phyloP scores from a whole-genome alignment of 2,329 filamentous ascomycete species.

The Colletotrichum musicola region DNA sequence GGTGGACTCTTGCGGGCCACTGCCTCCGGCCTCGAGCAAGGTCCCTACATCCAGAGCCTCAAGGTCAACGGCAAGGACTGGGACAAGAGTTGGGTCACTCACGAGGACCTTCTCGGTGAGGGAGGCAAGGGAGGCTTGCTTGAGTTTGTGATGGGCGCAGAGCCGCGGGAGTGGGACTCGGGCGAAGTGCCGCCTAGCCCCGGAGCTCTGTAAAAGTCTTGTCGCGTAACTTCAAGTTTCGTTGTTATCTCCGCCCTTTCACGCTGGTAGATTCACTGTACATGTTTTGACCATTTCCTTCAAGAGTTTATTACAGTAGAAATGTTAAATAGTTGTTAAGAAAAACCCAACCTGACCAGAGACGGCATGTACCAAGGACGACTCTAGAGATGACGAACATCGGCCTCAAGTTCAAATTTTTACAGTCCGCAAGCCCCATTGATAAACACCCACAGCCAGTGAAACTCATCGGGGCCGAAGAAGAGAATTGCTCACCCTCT shows the following conservation, averaged over 20 bases:
- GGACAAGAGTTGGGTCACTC: constrained; percentile 67
- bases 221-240: too few relatives aligned
- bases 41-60: constrained; percentile 65
- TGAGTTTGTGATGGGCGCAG: constrained; percentile 59
- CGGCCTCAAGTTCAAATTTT: too few relatives aligned
- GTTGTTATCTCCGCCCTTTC: too few relatives aligned
- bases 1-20: constrained; percentile 58
- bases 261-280: too few relatives aligned
- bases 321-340: too few relatives aligned
- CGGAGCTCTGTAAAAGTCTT: constrained; percentile 41
- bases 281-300: too few relatives aligned
- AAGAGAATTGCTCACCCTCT: constrained; percentile 52
- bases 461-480: background rate
- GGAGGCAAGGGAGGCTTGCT: constrained; percentile 56
- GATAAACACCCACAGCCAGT: too few relatives aligned
- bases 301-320: too few relatives aligned
- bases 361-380: too few relatives aligned
- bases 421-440: too few relatives aligned
- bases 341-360: too few relatives aligned
- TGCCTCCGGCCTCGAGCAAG: constrained; percentile 57
- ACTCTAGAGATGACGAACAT: too few relatives aligned
- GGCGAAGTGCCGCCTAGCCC: constrained; percentile 65
- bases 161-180: constrained; percentile 53
- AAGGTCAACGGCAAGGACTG: constrained; percentile 65
- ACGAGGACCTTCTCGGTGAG: constrained; percentile 59